Conservation (phyloP, 169 alveolate genomes). For the Plasmodium gaboni region DNA sequence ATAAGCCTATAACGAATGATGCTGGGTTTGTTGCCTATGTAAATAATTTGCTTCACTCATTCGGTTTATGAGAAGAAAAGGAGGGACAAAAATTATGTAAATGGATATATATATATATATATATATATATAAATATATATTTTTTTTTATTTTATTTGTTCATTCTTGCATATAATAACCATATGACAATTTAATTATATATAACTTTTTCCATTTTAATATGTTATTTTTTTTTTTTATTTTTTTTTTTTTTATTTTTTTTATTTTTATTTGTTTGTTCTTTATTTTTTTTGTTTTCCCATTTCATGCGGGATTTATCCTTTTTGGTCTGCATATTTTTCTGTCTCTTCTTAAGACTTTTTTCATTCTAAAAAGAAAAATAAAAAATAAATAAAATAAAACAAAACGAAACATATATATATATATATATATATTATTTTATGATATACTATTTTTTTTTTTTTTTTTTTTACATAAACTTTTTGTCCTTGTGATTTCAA, state of each 20-base stretch:
- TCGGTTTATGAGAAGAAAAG: constrained; percentile 25
- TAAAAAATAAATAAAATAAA: neutral
- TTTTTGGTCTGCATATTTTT: constrained; percentile 34
- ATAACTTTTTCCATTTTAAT: neutral
- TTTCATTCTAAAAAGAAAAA: constrained; percentile 39
- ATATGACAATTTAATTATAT: neutral
- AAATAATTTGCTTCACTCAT: constrained; percentile 52
- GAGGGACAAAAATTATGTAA: neutral
- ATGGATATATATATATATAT: neutral
- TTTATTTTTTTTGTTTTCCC: constrained; percentile 13
- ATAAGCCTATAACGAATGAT: constrained; percentile 65
- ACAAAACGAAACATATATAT: neutral
- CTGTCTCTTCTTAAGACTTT: constrained; percentile 53
- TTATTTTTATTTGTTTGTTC: neutral
- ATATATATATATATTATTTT: too few relatives aligned
- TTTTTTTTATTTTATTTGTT: neutral
- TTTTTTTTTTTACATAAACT: constrained; percentile 33
- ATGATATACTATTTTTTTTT: too few relatives aligned
- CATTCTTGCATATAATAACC: neutral
- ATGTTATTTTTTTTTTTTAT: neutral
- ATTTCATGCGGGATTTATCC: constrained; percentile 31
- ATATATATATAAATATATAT: neutral
- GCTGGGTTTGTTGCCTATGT: constrained; percentile 31
- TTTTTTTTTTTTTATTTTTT: constrained; percentile 3
- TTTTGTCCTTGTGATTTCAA: constrained; percentile 54